Evolutionary conservation across 306 rosid genomes (phyloP).

Genomic region (Lablab purpureus): DNA sequence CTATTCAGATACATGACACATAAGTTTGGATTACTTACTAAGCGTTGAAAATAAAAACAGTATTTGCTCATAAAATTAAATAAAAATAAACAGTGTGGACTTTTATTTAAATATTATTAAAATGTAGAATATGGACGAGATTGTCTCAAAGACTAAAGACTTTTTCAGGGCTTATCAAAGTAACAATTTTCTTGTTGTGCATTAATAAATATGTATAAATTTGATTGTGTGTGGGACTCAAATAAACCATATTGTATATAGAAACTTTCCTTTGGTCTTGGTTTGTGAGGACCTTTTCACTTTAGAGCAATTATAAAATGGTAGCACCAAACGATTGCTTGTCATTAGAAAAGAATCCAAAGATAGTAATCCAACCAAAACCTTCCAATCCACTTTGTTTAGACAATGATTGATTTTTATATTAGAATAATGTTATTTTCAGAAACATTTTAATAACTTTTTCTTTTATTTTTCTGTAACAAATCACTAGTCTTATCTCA

Average conservation of each 20-base stretch:
- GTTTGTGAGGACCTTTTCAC: constrained; percentile 3
- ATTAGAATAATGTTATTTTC: not conserved
- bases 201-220: not conserved
- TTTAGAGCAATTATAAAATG: not conserved
- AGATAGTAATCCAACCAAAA: not conserved
- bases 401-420: not conserved
- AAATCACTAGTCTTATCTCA: not conserved
- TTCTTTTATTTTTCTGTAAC: not conserved
- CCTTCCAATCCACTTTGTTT: not conserved
- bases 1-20: not conserved
- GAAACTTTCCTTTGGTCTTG: not conserved
- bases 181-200: not conserved
- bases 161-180: not conserved
- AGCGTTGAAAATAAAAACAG: not conserved
- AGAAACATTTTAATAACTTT: not conserved
- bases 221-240: not conserved
- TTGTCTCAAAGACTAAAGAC: not conserved
- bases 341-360: not conserved
- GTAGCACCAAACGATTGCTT: not conserved
- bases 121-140: not conserved
- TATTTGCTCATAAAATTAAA: not conserved
- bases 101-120: not conserved
- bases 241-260: not conserved
- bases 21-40: not conserved
- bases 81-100: not conserved